Conservation (phyloP, 305 asterid species). For the Lippia alba region DNA sequence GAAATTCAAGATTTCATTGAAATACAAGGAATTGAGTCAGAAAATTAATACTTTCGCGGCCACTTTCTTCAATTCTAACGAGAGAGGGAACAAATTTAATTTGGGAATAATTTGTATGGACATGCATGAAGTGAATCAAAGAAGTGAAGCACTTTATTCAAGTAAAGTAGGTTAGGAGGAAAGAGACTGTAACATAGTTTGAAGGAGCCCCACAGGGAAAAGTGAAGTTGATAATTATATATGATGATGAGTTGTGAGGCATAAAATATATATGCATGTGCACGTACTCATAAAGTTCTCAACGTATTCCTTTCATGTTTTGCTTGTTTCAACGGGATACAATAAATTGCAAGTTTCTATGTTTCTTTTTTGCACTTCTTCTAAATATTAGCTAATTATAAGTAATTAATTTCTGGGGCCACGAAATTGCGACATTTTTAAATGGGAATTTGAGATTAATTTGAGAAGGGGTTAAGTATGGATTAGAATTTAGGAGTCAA, state of each 20-base stretch:
- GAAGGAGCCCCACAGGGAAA: slow-evolving; percentile 34
- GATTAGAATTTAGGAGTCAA: neutral
- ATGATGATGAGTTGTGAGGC: slow-evolving; percentile 43
- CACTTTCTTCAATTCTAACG: neutral
- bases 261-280: slow-evolving; percentile 29
- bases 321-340: slow-evolving; percentile 33
- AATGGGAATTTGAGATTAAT: neutral
- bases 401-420: too few relatives aligned
- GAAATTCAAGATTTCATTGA: too few relatives aligned
- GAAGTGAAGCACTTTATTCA: slow-evolving; percentile 5
- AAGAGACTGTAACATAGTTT: slow-evolving; percentile 28
- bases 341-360: too few relatives aligned
- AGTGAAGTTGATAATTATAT: slow-evolving; percentile 17
- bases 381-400: too few relatives aligned
- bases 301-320: slow-evolving; percentile 20
- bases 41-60: too few relatives aligned
- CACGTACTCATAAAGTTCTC: slow-evolving; percentile 9
- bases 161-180: slow-evolving; percentile 31
- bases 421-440: too few relatives aligned
- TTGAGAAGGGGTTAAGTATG: too few relatives aligned
- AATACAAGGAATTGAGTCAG: too few relatives aligned
- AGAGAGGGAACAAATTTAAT: neutral
- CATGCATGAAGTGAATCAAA: neutral
- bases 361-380: too few relatives aligned
- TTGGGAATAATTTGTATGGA: neutral